Evolutionary conservation across 257 asterid species (phyloP), one percentile per base, ranked within the genome.

Genomic region (Leonotis leonurus): DNA sequence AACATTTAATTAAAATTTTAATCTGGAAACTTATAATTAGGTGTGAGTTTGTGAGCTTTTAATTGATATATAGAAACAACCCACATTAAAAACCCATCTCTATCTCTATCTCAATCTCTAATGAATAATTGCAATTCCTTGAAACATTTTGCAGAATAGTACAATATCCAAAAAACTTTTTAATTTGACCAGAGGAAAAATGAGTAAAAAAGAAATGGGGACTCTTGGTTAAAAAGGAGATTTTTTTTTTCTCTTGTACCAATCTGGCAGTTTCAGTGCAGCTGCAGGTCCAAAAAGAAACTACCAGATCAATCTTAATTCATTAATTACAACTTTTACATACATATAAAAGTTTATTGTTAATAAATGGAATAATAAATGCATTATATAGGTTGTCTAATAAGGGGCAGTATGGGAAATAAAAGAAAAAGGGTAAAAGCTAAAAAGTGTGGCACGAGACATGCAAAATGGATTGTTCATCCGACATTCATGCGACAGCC

Each of bases 401-500:
- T 1, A 25, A 21, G 37, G 67, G 73, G 73, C 37, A 50, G 39
- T 39, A n/a, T 39, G 0, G 63, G 69, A 0, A 65, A 20, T 14
- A 5, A n/a, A n/a, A n/a, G n/a, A n/a, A n/a, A n/a, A n/a, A n/a
- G n/a, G 12, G 9, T 6, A 12, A 33, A 60, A 64, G 26, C 37
- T 12, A n/a, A n/a, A 30, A n/a, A n/a, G n/a, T n/a, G n/a, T n/a
- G n/a, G n/a, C n/a, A n/a, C n/a, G 27, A 51, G 75, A 64, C 75
- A 74, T 64, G 75, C 73, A 53, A 54, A 44, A 59, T 64, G 75
- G 61, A 70, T 54, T 64, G 75, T 69, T 66, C 69, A 59, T 64
- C 79, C 72, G 72, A 69, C 70, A 69, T 59, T 64, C 46, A 70
- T 74, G 73, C 66, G 66, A 70, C 70, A 65, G 37, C 62, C 70